These are phyloP conservation scores for Fusarium neocosmosporiellum DNA, from an alignment of 2,329 filamentous ascomycete genomes.

Conservation along the genomic window DNA sequence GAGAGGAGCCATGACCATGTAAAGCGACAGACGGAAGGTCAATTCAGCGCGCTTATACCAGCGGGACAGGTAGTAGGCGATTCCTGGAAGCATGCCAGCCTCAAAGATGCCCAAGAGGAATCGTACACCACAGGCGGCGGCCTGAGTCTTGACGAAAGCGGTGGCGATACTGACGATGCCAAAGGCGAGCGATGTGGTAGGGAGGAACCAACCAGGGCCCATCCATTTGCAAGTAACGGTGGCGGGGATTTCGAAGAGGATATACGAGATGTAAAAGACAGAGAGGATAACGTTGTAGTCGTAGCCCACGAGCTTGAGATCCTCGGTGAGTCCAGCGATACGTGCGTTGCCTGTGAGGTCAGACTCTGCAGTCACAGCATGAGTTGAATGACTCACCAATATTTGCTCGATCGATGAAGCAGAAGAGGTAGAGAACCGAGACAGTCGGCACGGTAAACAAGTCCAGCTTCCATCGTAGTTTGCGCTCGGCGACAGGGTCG, in stretches of 20 bases:
- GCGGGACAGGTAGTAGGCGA: conserved; percentile 72
- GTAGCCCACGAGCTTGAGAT: conserved; percentile 65
- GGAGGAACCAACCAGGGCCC: conserved; percentile 74
- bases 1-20: conserved; percentile 74
- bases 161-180: conserved; percentile 69
- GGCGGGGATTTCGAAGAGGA: conserved; percentile 72
- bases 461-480: conserved; percentile 73
- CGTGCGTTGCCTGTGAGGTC: conserved; percentile 57
- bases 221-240: conserved; percentile 73
- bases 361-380: background rate
- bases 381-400: conserved; percentile 62
- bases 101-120: conserved; percentile 73
- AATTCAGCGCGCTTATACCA: conserved; percentile 74
- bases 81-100: conserved; percentile 73
- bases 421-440: conserved; percentile 75
- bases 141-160: conserved; percentile 66
- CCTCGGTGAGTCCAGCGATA: conserved; percentile 67
- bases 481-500: conserved; percentile 60
- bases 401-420: conserved; percentile 80
- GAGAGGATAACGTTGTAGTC: conserved; percentile 73
- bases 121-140: conserved; percentile 64
- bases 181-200: conserved; percentile 65
- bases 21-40: conserved; percentile 70
- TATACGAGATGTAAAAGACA: conserved; percentile 74
- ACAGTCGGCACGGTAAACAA: conserved; percentile 74